Evolutionary conservation across 495 filamentous ascomycete genomes (phyloP), one percentile per base, ranked within the genome.

Genomic region (Endocarpon pusillum): DNA sequence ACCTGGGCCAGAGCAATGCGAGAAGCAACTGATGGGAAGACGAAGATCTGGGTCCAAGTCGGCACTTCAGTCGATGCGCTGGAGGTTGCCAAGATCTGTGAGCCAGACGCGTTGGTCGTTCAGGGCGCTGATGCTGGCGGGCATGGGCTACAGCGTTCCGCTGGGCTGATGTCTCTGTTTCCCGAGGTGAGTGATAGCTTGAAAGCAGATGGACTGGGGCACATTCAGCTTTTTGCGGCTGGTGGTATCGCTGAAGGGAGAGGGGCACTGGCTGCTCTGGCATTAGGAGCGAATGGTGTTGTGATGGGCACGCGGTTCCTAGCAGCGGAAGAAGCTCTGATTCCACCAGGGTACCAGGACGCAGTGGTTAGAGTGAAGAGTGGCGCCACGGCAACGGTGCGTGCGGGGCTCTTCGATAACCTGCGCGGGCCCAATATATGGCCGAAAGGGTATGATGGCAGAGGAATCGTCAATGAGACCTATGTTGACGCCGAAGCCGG

Each of bases 101-200:
- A 29, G 4, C 73, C 74, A 1, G 75, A 82, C 44, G 73, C 73
- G 4, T 41, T 86, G 1, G 75, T 83, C 5, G 57, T 78, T 7
- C 78, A 86, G 45, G 79, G 80, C 2, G 44, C 53, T 7, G 80
- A 86, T 46, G 75, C 80, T 0, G 79, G 81, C 4, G 81, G 81
- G 0, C 81, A 86, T 50, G 75, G 79, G n/a, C 59, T 70, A 20
- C 59, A 43, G 1, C 37, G 43, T 0, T 66, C 64, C 1, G 73
- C 74, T 0, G 64, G 73, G 3, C 42, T 81, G 9, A 35, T 74
- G 10, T 47, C 57, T 9, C 45, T 77, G 8, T 33, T 78, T 2
- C 69, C 69, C 0, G 74, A 76, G 46, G 51, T 68, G 10, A 39
- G 37, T 9, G 70, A 77, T 50, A 48, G 63, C 29, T 36, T 85